Evolutionary conservation across 2,329 filamentous ascomycete genomes (phyloP), one percentile per base, ranked within the genome.

Genomic region (Colletotrichum acutatum): DNA sequence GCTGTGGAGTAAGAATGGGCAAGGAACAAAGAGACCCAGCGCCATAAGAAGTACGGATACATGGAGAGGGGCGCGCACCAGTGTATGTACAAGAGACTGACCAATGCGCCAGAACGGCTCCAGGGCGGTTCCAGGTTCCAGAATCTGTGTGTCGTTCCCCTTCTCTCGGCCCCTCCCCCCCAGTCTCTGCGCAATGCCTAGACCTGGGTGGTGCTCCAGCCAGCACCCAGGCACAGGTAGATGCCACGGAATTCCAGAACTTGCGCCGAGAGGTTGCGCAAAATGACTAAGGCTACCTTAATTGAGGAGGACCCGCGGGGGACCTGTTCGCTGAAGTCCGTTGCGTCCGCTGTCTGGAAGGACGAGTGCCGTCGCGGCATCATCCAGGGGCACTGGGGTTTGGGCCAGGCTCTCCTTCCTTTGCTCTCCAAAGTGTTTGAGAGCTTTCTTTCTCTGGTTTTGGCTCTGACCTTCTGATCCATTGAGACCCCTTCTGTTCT

Each of bases 251-350:
- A 16, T 22, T 59, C 56, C 19, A 61, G 65, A 59, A 58, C 60
- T 19, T 71, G 22, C 57, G 64, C 69, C 49, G 22, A n/a, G 61
- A 32, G 49, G 34, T 52, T 49, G 16, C 52, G 69, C 69, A 72
- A 63, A 68, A 72, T 72, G 30, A 68, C 65, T 63, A 63, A 68
- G 64, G 53, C 54, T 19, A 68, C 58, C 57, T 68, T 63, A 63
- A 62, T 71, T 42, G 64, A 37, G 42, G 42, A 56, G 42, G 60
- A 28, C 60, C 42, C 42, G 42, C 42, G 46, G 54, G 56, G 57
- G 46, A 32, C 49, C 49, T 57, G 64, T 62, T 71, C 57, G 69
- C 58, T 24, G 37, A 52, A 68, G 52, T 63, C 64, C 64, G 69
- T 66, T 32, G 28, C 11, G 32, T 57, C 56, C 46, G 22, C 14